These are phyloP conservation scores for Cicer judaicum DNA, from an alignment of 306 rosid species.

Conservation along the genomic window DNA sequence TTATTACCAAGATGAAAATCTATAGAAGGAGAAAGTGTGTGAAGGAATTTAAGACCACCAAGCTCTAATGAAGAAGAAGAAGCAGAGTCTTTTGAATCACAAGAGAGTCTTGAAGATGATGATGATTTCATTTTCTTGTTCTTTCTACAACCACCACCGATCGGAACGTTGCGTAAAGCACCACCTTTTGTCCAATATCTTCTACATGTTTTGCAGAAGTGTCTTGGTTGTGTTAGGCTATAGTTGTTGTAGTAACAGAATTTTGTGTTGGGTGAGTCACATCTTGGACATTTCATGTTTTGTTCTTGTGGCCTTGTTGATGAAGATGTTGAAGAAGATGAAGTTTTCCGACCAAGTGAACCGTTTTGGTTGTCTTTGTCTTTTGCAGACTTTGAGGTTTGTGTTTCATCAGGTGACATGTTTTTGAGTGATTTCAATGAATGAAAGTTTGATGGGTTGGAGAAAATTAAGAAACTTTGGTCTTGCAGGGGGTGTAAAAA, in stretches of 20 bases:
- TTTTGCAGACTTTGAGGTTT: constrained; percentile 47
- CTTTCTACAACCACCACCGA: constrained; percentile 95
- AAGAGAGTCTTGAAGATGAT: constrained; percentile 63
- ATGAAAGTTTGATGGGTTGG: background rate
- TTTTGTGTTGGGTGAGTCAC: constrained; percentile 92
- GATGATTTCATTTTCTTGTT: constrained; percentile 78
- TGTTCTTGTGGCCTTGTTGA: constrained; percentile 57
- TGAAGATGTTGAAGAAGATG: background rate
- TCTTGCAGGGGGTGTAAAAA: constrained; percentile 15
- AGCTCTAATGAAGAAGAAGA: constrained; percentile 48
- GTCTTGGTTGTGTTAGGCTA: constrained; percentile 92
- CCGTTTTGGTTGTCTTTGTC: constrained; percentile 42
- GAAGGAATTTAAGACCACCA: constrained; percentile 73
- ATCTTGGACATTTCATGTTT: constrained; percentile 74
- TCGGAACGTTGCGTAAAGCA: constrained; percentile 85
- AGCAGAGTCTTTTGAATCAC: constrained; percentile 61
- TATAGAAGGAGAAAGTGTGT: constrained; percentile 64
- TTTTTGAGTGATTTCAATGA: constrained; percentile 22
- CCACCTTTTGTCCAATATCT: constrained; percentile 99
- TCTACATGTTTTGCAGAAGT: constrained; percentile 95
- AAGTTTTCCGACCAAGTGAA: constrained; percentile 47
- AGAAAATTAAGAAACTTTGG: constrained; percentile 33
- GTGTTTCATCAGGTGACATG: constrained; percentile 64
- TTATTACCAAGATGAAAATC: constrained; percentile 70
- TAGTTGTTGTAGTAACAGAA: constrained; percentile 99